Conservation (phyloP, 2,329 filamentous ascomycete genomes). For the Sphaerostilbella broomeana region DNA sequence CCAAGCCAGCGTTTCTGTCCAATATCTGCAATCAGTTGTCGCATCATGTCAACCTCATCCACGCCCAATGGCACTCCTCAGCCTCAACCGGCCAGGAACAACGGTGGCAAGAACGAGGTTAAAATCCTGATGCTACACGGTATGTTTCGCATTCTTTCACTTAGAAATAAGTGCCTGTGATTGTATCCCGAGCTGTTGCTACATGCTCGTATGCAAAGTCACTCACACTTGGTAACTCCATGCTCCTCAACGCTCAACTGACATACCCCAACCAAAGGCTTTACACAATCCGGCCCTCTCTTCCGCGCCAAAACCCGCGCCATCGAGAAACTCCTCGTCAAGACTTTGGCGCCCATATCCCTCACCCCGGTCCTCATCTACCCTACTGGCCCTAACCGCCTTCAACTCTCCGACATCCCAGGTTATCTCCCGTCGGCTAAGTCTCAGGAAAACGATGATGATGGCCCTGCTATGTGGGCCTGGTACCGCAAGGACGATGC, state of each 20-base stretch:
- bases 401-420: slow-evolving; percentile 61
- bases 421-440: slow-evolving; percentile 48
- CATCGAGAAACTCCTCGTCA: slow-evolving; percentile 71
- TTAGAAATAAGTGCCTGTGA: background rate
- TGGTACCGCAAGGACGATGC: slow-evolving; percentile 74
- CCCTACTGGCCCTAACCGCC: slow-evolving; percentile 60
- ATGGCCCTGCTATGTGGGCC: slow-evolving; percentile 62
- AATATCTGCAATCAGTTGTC: slow-evolving; percentile 7
- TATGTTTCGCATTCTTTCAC: slow-evolving; percentile 25
- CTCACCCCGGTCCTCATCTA: slow-evolving; percentile 54
- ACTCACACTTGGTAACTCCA: too few species aligned
- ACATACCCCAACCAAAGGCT: slow-evolving; percentile 51
- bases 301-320: slow-evolving; percentile 88
- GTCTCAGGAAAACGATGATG: slow-evolving; percentile 37
- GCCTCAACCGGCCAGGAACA: slow-evolving; percentile 26
- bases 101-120: slow-evolving; percentile 40
- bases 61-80: slow-evolving; percentile 16
- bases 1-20: background rate
- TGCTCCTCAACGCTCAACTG: too few species aligned
- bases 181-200: too few species aligned
- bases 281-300: slow-evolving; percentile 79
- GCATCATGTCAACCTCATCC: slow-evolving; percentile 23
- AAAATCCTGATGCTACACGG: slow-evolving; percentile 76
- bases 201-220: too few species aligned
- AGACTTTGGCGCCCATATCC: slow-evolving; percentile 58